These are phyloP conservation scores for Brasenia schreberi DNA, from an alignment of 164 flowering plant species.

Conservation along the genomic window DNA sequence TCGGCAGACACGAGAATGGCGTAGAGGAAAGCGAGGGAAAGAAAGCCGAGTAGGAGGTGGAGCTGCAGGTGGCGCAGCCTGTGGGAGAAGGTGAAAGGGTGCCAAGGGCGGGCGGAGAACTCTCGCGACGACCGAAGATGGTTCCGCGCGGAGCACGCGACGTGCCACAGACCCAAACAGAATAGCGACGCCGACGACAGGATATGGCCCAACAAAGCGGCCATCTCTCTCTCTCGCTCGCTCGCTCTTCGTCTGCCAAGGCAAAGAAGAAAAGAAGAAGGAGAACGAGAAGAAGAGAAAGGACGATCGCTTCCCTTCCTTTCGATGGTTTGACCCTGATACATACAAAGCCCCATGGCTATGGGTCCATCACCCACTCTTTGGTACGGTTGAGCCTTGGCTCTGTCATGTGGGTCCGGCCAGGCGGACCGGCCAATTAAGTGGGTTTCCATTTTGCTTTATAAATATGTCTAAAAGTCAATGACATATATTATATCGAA, in stretches of 20 bases:
- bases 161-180: slow-evolving; percentile 64
- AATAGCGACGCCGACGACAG: slow-evolving; percentile 39
- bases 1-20: slow-evolving; percentile 34
- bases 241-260: neutral
- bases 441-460: no score
- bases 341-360: no score
- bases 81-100: slow-evolving; percentile 31
- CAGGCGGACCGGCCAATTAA: no score
- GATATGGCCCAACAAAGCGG: slow-evolving; percentile 34
- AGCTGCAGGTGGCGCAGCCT: slow-evolving; percentile 22
- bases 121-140: slow-evolving; percentile 47
- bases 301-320: no score
- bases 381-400: no score
- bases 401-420: no score
- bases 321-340: no score
- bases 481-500: no score
- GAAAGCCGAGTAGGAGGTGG: slow-evolving; percentile 45
- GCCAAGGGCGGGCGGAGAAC: slow-evolving; percentile 56
- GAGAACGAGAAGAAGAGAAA: no score
- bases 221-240: slow-evolving; percentile 21
- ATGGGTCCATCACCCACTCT: no score
- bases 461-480: no score
- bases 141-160: slow-evolving; percentile 39
- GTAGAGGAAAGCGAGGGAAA: slow-evolving; percentile 46
- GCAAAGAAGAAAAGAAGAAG: no score